phyloP scores from a whole-genome alignment of 2,329 filamentous ascomycete genomes.

The Aspergillus aculeatinus region DNA sequence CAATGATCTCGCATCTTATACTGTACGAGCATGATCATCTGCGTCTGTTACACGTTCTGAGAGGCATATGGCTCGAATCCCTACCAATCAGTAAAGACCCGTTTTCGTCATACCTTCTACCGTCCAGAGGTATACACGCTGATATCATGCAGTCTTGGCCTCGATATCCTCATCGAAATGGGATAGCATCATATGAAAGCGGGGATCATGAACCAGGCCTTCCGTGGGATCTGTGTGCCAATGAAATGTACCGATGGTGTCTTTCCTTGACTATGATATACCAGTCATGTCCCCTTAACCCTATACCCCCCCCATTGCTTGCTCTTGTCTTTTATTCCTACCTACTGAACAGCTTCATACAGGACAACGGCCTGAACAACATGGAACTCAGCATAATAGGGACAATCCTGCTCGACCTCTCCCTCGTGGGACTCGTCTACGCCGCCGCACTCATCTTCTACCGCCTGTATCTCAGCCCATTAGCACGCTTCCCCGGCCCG shows the following conservation, averaged over 20 bases:
- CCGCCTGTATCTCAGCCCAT: not conserved
- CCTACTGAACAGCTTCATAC: no score
- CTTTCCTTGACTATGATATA: not conserved
- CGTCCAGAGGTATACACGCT: no score
- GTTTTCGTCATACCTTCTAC: no score
- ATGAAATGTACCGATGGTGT: not conserved
- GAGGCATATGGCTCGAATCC: no score
- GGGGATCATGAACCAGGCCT: not conserved
- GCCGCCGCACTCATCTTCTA: not conserved
- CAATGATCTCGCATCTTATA: no score
- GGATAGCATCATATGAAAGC: no score
- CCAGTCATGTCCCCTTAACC: not conserved
- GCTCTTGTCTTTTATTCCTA: not conserved
- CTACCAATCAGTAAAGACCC: no score
- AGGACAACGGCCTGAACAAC: not conserved
- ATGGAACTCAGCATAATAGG: not conserved
- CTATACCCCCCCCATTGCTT: not conserved
- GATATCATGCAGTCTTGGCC: no score
- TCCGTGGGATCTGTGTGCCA: not conserved
- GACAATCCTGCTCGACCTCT: not conserved
- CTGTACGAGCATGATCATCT: no score
- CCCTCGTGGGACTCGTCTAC: not conserved
- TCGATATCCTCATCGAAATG: no score
- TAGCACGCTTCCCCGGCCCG: constrained; percentile 2
- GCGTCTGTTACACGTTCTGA: no score